Base-by-base conservation (phyloP, 1,284 basidiomycete genomes). In the Cutaneotrichosporon sp. region DNA sequence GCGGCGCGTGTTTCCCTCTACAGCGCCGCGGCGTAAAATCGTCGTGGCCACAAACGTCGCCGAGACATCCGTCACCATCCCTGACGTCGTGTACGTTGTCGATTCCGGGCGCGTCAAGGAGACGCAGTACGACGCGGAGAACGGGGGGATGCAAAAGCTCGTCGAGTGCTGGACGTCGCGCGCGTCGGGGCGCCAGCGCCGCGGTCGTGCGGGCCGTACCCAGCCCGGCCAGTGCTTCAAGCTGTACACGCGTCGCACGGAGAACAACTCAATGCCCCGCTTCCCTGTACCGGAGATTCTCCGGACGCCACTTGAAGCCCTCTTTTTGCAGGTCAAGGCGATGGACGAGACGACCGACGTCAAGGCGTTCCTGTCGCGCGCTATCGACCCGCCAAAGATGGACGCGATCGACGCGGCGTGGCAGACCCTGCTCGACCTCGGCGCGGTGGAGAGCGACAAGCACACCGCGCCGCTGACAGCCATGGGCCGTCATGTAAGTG, bases 11-110 rank as follows among this genome's bases (percentile, higher is more conserved):
- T 97, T 97, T 67, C 88, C 93, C 62, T 76, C 78, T 9, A 79
- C 80, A 0, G 80, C 80, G 0, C 74, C 79, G 0, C 81, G 79
- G 54, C 86, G 91, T 79, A 97, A 96, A 73, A 82, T 96, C 40
- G 84, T 97, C 33, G 88, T 85, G 0, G 81, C 91, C 1, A 96
- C 92, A 8, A 96, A 96, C 63, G 88, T 97, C 22, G 62, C 70
- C 41, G 77, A 96, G 82, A 96, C 92, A 1, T 92, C 88, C 4
- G 91, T 97, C 59, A 97, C 92, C 1, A 94, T 97, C 58, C 87
- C 92, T 63, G 90, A 93, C 62, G 81, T 93, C 23, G 79, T 88
- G 30, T 90, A 87, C 64, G 90, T 93, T 15, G 81, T 94, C 37
- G 90, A 92, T 63, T 77, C 83, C 0, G 93, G 93, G 1, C 86